phyloP scores from a whole-genome alignment of 805 yeast species.

The Brettanomyces custersianus region DNA sequence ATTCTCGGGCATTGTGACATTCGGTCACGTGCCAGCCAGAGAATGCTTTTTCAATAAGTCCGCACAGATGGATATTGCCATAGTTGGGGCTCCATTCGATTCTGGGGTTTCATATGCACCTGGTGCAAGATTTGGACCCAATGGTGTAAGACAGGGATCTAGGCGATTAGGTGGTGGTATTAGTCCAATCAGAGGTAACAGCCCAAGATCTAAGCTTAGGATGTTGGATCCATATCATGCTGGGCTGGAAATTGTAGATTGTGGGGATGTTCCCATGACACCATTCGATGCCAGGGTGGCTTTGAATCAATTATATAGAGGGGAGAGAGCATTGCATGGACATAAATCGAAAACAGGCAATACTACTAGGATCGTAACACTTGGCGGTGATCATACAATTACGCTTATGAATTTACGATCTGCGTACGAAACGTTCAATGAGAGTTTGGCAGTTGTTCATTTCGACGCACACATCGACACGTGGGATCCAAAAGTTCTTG shows the following conservation, averaged over 20 bases:
- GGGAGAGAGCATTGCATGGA: constrained; percentile 37
- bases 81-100: constrained; percentile 53
- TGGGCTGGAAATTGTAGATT: constrained; percentile 36
- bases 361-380: constrained; percentile 32
- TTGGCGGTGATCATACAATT: constrained; percentile 58
- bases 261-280: constrained; percentile 54
- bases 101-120: constrained; percentile 48
- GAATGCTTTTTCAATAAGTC: constrained; percentile 39
- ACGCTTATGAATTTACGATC: constrained; percentile 42
- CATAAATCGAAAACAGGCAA: constrained; percentile 20
- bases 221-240: constrained; percentile 35
- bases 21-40: constrained; percentile 41
- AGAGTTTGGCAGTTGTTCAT: constrained; percentile 44
- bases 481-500: constrained; percentile 56
- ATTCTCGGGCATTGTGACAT: constrained; percentile 49
- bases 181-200: constrained; percentile 30
- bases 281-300: constrained; percentile 55
- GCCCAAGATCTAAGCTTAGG: constrained; percentile 26
- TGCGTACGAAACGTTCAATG: constrained; percentile 37
- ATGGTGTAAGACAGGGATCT: constrained; percentile 34
- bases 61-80: constrained; percentile 39
- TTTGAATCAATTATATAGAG: constrained; percentile 46
- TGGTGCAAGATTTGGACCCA: constrained; percentile 54
- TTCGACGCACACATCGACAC: constrained; percentile 67
- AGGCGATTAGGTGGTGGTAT: constrained; percentile 36